These are phyloP conservation scores for Pseudogymnoascus sp. DNA, from an alignment of 2,329 filamentous ascomycete genomes.

Conservation along the genomic window DNA sequence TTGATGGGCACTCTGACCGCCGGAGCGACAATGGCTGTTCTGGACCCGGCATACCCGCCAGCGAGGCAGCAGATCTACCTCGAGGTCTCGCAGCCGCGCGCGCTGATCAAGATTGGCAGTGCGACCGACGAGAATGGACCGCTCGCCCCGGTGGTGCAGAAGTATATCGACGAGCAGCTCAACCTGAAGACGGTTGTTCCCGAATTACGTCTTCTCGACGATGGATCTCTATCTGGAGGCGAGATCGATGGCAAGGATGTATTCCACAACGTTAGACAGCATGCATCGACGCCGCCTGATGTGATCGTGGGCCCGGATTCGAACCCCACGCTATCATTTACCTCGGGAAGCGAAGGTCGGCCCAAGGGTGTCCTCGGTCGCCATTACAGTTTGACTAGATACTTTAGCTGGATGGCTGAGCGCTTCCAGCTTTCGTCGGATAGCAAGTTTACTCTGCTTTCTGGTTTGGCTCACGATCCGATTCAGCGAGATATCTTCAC, in stretches of 20 bases:
- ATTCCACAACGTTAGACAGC: conserved; percentile 40
- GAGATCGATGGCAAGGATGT: conserved; percentile 56
- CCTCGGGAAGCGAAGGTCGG: conserved; percentile 64
- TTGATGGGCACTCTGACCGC: conserved; percentile 65
- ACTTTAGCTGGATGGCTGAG: conserved; percentile 90
- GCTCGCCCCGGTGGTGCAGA: conserved; percentile 46
- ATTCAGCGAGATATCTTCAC: conserved; percentile 76
- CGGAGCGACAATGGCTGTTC: conserved; percentile 48
- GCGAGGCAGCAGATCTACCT: conserved; percentile 75
- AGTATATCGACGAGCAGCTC: conserved; percentile 66
- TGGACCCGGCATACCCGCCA: conserved; percentile 78
- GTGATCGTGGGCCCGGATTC: conserved; percentile 82
- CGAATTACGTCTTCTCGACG: conserved; percentile 59
- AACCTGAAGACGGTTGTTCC: conserved; percentile 67
- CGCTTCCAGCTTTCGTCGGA: conserved; percentile 65
- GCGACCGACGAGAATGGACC: conserved; percentile 61
- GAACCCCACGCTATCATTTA: conserved; percentile 66
- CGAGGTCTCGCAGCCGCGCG: conserved; percentile 66
- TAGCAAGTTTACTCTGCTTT: conserved; percentile 72
- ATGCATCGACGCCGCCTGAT: conserved; percentile 48
- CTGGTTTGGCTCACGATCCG: conserved; percentile 72
- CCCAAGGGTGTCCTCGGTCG: conserved; percentile 84
- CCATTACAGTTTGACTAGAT: conserved; percentile 77
- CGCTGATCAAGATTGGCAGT: conserved; percentile 64
- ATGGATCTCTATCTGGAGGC: conserved; percentile 66